Conservation (phyloP, 2,329 filamentous ascomycete species). For the Alternaria arborescens region DNA sequence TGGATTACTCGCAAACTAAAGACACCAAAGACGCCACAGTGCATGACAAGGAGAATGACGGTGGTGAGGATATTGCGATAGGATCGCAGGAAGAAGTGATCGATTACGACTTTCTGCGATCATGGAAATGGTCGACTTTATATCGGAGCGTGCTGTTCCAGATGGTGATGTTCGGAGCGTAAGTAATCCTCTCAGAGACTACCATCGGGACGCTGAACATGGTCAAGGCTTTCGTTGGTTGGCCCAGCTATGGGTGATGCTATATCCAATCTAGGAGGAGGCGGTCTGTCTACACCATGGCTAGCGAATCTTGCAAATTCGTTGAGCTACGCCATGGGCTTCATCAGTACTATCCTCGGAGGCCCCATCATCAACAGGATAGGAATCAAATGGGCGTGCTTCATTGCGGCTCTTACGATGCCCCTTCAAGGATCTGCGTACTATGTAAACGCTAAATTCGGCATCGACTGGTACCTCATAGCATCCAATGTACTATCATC, state of each 20-base stretch:
- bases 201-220: not conserved
- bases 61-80: not conserved
- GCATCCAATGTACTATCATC: slow-evolving; percentile 7
- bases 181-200: not conserved
- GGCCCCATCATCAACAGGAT: slow-evolving; percentile 22
- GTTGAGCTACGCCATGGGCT: slow-evolving; percentile 17
- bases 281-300: slow-evolving; percentile 19
- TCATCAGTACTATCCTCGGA: slow-evolving; percentile 18
- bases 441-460: slow-evolving; percentile 15
- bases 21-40: slow-evolving; percentile 7
- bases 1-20: slow-evolving; percentile 6
- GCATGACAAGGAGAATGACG: slow-evolving; percentile 1
- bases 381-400: slow-evolving; percentile 19
- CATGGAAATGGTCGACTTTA: slow-evolving; percentile 9
- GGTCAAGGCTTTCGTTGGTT: slow-evolving; percentile 14
- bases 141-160: slow-evolving; percentile 19
- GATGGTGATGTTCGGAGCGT: slow-evolving; percentile 21
- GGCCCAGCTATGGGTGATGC: slow-evolving; percentile 21
- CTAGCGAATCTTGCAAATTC: slow-evolving; percentile 19
- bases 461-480: slow-evolving; percentile 14
- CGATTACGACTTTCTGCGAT: not conserved
- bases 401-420: slow-evolving; percentile 19
- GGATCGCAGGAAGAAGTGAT: slow-evolving; percentile 10
- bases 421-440: slow-evolving; percentile 18
- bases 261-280: slow-evolving; percentile 19